Evolutionary conservation across 1,284 basidiomycete species (phyloP), one percentile per base, ranked within the genome.

Genomic region (Fomitopsis betulina): DNA sequence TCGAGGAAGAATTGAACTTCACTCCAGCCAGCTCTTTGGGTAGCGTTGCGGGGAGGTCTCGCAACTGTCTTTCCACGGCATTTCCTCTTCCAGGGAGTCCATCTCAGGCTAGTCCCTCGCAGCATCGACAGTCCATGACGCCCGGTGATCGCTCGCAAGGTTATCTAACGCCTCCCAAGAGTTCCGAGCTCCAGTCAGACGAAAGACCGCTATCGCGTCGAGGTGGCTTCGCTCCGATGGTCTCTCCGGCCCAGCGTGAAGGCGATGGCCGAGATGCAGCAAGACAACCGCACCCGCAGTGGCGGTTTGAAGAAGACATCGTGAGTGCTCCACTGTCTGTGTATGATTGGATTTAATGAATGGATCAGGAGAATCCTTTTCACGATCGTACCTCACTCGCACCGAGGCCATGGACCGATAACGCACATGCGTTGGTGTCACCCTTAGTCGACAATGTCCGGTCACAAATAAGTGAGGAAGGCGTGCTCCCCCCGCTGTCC

Each of bases 331-430:
- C 58, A 51, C 53, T 3, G 3, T 15, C 45, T 40, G 45, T 58
- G 33, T 27, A 33, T 30, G 40, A 25, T 4, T 43, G 30, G 21
- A 54, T 32, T 19, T 23, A 8, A 51, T 15, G 49, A 10, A 17
- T 3, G 25, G n/a, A 27, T 30, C 54, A 67, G 66, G 66, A 63
- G 45, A 64, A 63, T 35, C 66, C 66, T 15, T 64, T 64, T 53
- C 61, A 61, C 23, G 56, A 61, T 19, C 60, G 51, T 47, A 38
- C 54, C 25, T 53, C 60, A 37, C 47, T 62, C 33, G 50, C 56
- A 40, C 54, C 54, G 33, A 56, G 57, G 32, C 25, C 37, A 32
- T 39, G 53, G 8, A 15, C 32, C 12, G 47, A 33, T 7, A 50
- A 6, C 17, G 32, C 30, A 15, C 47, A 35, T 9, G 47, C 13